Evolutionary conservation across 805 yeast species (phyloP).

Genomic region (Cyberlindnera nakhonratchasimensis): DNA sequence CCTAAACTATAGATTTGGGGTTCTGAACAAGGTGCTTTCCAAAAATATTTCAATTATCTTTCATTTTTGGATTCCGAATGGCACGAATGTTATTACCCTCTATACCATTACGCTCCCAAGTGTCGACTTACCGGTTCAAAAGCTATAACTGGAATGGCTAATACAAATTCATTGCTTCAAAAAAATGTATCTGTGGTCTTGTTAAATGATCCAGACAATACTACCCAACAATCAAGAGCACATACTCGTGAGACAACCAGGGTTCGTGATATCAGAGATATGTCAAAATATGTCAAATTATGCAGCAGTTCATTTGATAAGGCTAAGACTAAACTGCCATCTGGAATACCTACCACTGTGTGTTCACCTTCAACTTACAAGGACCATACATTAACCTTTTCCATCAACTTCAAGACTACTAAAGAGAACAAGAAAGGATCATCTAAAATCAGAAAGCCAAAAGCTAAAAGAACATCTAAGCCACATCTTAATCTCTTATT

Average conservation of each 20-base stretch:
- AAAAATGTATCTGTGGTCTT: background rate
- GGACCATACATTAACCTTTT: conserved; percentile 6
- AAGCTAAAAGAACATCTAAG: background rate
- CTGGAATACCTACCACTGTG: background rate
- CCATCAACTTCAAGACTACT: background rate
- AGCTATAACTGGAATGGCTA: background rate
- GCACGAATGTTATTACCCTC: conserved; percentile 19
- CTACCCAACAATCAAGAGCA: background rate
- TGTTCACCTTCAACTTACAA: background rate
- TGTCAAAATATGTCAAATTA: conserved; percentile 1
- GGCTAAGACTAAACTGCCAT: background rate
- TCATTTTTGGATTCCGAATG: conserved; percentile 16
- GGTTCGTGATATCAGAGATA: conserved; percentile 3
- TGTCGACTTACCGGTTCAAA: background rate
- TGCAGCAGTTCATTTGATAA: conserved; percentile 3
- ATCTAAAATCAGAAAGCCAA: background rate
- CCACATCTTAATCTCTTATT: conserved; percentile 1
- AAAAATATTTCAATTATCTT: conserved; percentile 14
- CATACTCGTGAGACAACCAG: background rate
- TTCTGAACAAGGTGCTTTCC: background rate
- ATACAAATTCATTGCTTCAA: background rate
- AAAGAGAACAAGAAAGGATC: background rate
- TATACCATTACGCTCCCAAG: conserved; percentile 16
- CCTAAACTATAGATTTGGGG: conserved; percentile 8
- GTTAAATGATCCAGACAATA: background rate